Evolutionary conservation across 352 stramenopile species (phyloP).

Genomic region (Phytopythium montanum): DNA sequence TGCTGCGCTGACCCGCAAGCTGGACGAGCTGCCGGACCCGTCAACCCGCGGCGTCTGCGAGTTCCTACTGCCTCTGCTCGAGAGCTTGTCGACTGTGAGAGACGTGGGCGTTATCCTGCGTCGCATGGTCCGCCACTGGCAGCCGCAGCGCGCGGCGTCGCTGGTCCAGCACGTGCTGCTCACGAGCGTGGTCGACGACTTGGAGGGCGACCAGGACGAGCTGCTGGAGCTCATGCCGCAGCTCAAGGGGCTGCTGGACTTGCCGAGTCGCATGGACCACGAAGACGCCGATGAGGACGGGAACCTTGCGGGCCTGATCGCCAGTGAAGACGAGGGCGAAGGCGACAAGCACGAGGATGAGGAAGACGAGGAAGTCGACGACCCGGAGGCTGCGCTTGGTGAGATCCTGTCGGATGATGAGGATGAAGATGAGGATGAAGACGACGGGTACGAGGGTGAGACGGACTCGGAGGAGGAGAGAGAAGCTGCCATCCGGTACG

Average conservation of each 20-base stretch:
- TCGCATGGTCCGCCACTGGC: conserved; percentile 59
- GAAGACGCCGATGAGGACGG: conserved; percentile 82
- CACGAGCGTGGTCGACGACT: conserved; percentile 72
- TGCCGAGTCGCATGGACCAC: conserved; percentile 72
- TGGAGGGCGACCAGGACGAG: conserved; percentile 80
- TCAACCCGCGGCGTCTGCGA: conserved; percentile 56
- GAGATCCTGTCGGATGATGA: conserved; percentile 46
- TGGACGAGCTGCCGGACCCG: conserved; percentile 19
- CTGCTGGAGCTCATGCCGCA: conserved; percentile 58
- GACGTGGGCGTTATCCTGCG: conserved; percentile 66
- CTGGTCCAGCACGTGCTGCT: conserved; percentile 78
- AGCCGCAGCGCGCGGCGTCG: conserved; percentile 41
- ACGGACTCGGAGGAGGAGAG: conserved; percentile 66
- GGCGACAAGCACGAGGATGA: conserved; percentile 37
- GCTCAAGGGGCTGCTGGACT: conserved; percentile 60
- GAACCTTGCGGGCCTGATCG: conserved; percentile 70
- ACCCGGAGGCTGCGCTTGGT: conserved; percentile 13
- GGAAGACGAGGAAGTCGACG: conserved; percentile 26
- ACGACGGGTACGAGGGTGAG: conserved; percentile 51
- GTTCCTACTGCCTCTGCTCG: conserved; percentile 62
- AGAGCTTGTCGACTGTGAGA: conserved; percentile 69
- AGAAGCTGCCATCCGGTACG: conserved; percentile 19
- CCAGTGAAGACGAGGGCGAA: conserved; percentile 60
- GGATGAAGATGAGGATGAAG: conserved; percentile 35
- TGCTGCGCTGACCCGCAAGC: conserved; percentile 23